Percentiles rank a stretch among this genome's conserved stretches.
Evolutionary conservation across 2,329 filamentous ascomycete genomes (phyloP).

Genomic region (Lasiodiplodia theobromae): DNA sequence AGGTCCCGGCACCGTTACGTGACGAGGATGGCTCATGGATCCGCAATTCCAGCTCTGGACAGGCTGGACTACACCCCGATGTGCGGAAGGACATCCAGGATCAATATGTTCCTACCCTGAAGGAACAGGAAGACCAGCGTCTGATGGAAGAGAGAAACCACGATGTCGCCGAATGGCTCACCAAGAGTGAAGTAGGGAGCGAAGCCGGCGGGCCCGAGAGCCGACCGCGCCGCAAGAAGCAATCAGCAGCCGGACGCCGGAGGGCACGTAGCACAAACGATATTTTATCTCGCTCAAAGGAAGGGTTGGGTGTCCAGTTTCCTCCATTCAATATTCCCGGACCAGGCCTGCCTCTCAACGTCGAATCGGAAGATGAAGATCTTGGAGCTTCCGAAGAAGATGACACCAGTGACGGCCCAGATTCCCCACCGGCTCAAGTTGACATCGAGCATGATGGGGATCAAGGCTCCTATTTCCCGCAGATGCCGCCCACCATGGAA

Average conservation of each 20-base stretch:
- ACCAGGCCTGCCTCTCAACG: constrained; percentile 55
- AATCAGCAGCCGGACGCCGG: constrained; percentile 43
- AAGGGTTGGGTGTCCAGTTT: constrained; percentile 44
- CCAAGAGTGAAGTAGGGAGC: constrained; percentile 41
- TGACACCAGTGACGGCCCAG: constrained; percentile 34
- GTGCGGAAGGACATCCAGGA: constrained; percentile 51
- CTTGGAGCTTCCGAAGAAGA: constrained; percentile 42
- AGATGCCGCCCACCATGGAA: neutral
- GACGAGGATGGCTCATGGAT: constrained; percentile 58
- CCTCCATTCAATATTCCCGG: constrained; percentile 54
- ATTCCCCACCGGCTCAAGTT: constrained; percentile 44
- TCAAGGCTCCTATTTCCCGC: constrained; percentile 42
- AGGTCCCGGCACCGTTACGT: constrained; percentile 38
- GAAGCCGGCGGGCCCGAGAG: constrained; percentile 10
- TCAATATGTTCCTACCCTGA: constrained; percentile 55
- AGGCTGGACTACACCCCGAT: constrained; percentile 56
- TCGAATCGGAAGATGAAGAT: constrained; percentile 44
- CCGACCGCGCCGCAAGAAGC: constrained; percentile 32
- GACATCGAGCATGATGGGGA: constrained; percentile 11
- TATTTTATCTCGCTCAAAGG: constrained; percentile 31
- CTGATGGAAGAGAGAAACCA: constrained; percentile 59
- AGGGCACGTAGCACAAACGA: constrained; percentile 58
- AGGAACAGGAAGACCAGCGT: constrained; percentile 58
- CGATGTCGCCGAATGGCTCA: constrained; percentile 62
- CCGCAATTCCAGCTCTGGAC: constrained; percentile 46